A percentile compares a stretch with the other conserved stretches of the same genome.
Conservation (phyloP, 148 eudicot species). For the Salicornia ramosissima region DNA sequence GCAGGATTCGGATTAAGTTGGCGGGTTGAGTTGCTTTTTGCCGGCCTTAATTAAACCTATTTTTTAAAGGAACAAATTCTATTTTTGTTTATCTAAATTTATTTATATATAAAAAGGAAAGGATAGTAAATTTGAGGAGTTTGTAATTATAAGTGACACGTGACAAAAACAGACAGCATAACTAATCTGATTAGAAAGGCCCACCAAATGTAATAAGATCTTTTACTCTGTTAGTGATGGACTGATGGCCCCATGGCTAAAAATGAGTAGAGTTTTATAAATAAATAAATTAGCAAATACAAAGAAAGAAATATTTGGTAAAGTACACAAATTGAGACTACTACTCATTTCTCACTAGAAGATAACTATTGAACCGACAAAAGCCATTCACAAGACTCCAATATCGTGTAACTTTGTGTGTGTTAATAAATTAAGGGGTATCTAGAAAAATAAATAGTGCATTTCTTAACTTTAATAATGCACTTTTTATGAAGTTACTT, state of each 20-base stretch:
- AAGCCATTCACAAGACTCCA: neutral
- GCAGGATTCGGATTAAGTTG: too few species aligned
- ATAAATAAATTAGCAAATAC: neutral
- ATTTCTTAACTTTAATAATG: too few species aligned
- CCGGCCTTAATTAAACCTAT: too few species aligned
- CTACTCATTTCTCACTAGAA: neutral
- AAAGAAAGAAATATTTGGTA: neutral
- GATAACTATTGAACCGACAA: conserved; percentile 22
- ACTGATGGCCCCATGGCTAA: neutral
- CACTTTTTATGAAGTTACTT: too few species aligned
- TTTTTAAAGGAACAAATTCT: too few species aligned
- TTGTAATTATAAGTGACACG: conserved; percentile 19
- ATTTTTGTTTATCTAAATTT: too few species aligned
- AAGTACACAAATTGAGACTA: neutral
- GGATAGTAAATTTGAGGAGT: too few species aligned
- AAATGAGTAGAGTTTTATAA: conserved; percentile 17
- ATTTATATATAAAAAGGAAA: too few species aligned
- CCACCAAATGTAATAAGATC: conserved; percentile 16
- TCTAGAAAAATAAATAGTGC: conserved; percentile 6
- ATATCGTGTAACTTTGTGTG: neutral
- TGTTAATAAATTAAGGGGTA: too few species aligned
- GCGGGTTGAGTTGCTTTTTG: too few species aligned
- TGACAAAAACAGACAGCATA: conserved; percentile 23
- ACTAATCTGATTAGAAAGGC: conserved; percentile 20
- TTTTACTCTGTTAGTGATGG: neutral